phyloP scores from a whole-genome alignment of 306 rosid genomes.

The Luffa acutangula region DNA sequence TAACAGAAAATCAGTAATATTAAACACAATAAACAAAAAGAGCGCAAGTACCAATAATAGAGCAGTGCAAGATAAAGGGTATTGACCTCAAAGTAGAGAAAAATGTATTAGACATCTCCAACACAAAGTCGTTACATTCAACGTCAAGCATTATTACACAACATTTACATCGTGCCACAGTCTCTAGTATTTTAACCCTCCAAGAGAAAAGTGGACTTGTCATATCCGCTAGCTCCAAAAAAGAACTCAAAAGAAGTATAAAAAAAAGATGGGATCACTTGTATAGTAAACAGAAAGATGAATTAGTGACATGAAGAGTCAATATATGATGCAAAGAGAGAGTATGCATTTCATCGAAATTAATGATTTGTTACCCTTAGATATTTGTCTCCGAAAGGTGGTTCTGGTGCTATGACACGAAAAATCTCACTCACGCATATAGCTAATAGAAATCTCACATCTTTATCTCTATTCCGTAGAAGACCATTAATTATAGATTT shows the following conservation, averaged over 20 bases:
- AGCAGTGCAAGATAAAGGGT: constrained; percentile 10
- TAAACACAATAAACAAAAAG: not conserved
- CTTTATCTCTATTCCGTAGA: constrained; percentile 64
- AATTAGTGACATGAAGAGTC: not conserved
- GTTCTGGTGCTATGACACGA: constrained; percentile 77
- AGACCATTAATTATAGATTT: constrained; percentile 32
- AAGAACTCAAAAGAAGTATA: constrained; percentile 49
- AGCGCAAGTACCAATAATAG: too few relatives aligned
- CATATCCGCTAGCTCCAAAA: constrained; percentile 65
- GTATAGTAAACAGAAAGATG: not conserved
- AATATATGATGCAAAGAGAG: not conserved
- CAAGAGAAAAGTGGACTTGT: constrained; percentile 49
- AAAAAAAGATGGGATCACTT: constrained; percentile 22
- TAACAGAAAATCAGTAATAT: not conserved
- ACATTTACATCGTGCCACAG: constrained; percentile 60
- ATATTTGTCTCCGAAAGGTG: constrained; percentile 58
- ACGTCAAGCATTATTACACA: constrained; percentile 80
- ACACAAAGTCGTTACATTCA: constrained; percentile 17
- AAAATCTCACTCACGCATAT: constrained; percentile 62
- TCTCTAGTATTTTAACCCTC: constrained; percentile 73
- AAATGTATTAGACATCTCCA: constrained; percentile 52
- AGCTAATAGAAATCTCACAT: constrained; percentile 67
- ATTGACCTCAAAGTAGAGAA: constrained; percentile 73
- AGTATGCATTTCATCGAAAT: not conserved
- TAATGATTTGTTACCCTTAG: constrained; percentile 40